phyloP scores from a whole-genome alignment of 2,329 filamentous ascomycete species.

The Paradendryphiella salina region DNA sequence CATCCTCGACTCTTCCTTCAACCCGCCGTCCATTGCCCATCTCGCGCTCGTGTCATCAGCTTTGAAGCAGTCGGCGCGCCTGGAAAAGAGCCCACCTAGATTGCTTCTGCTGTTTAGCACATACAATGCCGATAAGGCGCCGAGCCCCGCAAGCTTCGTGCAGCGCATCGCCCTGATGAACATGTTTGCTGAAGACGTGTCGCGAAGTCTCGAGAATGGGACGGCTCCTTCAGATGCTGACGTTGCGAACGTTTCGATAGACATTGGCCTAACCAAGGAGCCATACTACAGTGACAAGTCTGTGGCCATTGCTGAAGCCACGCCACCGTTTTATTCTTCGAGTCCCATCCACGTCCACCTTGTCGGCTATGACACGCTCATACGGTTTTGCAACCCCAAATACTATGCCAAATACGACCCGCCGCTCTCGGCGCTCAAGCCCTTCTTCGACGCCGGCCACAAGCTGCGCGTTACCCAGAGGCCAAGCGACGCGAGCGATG shows the following conservation, averaged over 20 bases:
- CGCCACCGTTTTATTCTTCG: slow-evolving; percentile 42
- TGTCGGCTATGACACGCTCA: slow-evolving; percentile 74
- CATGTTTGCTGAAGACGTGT: slow-evolving; percentile 63
- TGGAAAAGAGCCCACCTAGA: slow-evolving; percentile 48
- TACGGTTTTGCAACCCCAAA: slow-evolving; percentile 71
- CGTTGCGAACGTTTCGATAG: slow-evolving; percentile 48
- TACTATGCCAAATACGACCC: slow-evolving; percentile 62
- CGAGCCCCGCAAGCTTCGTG: slow-evolving; percentile 68
- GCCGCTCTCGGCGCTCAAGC: slow-evolving; percentile 59
- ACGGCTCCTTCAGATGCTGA: slow-evolving; percentile 5
- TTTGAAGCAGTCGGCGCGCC: slow-evolving; percentile 45
- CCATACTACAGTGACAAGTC: slow-evolving; percentile 78
- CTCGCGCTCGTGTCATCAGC: slow-evolving; percentile 59
- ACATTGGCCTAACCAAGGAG: slow-evolving; percentile 70
- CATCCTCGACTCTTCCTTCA: slow-evolving; percentile 69
- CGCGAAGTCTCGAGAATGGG: slow-evolving; percentile 21
- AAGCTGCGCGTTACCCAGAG: slow-evolving; percentile 67
- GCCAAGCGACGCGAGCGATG: slow-evolving; percentile 47
- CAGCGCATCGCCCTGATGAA: slow-evolving; percentile 73
- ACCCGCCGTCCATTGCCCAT: slow-evolving; percentile 65
- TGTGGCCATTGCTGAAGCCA: slow-evolving; percentile 56
- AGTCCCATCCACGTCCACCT: slow-evolving; percentile 65
- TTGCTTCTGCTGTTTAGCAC: slow-evolving; percentile 64
- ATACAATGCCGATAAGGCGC: slow-evolving; percentile 67
- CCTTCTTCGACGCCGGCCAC: slow-evolving; percentile 64